These are phyloP conservation scores for Penicillium sumatraense DNA, from an alignment of 2,329 filamentous ascomycete genomes.

Conservation along the genomic window DNA sequence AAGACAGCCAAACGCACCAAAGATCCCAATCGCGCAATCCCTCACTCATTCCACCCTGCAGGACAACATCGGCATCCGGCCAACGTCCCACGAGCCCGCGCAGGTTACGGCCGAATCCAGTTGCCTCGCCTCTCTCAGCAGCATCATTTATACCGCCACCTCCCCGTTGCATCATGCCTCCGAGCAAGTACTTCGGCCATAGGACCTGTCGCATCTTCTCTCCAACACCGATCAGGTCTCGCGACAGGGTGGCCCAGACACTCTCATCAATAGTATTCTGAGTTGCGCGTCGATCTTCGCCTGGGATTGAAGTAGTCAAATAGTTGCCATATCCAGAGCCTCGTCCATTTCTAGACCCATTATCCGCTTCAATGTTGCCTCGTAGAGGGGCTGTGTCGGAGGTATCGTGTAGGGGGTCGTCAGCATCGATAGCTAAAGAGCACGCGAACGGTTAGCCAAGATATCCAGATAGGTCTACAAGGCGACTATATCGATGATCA, in stretches of 20 bases:
- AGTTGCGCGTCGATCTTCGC: constrained; percentile 87
- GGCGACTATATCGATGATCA: not conserved
- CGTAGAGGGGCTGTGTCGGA: constrained; percentile 79
- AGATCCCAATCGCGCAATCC: constrained; percentile 96
- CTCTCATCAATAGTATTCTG: constrained; percentile 95
- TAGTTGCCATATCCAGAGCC: constrained; percentile 74
- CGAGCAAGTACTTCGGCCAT: constrained; percentile 91
- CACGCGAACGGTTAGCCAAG: constrained; percentile 3
- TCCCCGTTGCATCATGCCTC: constrained; percentile 63
- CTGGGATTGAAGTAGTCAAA: constrained; percentile 85
- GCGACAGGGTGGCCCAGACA: constrained; percentile 94
- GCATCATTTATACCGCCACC: constrained; percentile 59
- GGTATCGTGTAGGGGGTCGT: constrained; percentile 74
- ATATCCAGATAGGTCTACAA: not conserved
- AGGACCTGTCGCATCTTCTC: constrained; percentile 97
- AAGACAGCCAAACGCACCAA: constrained; percentile 63
- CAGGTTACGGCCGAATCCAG: constrained; percentile 52
- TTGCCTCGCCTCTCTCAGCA: constrained; percentile 61
- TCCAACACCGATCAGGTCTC: constrained; percentile 92
- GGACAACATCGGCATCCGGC: constrained; percentile 69
- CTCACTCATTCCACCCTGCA: constrained; percentile 78
- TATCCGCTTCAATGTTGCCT: constrained; percentile 75
- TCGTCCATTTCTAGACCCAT: constrained; percentile 46
- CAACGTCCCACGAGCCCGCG: constrained; percentile 64
- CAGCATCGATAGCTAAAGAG: constrained; percentile 78